phyloP scores from a whole-genome alignment of 768 basidiomycete genomes.

The Pleurotus salmoneostramineus region DNA sequence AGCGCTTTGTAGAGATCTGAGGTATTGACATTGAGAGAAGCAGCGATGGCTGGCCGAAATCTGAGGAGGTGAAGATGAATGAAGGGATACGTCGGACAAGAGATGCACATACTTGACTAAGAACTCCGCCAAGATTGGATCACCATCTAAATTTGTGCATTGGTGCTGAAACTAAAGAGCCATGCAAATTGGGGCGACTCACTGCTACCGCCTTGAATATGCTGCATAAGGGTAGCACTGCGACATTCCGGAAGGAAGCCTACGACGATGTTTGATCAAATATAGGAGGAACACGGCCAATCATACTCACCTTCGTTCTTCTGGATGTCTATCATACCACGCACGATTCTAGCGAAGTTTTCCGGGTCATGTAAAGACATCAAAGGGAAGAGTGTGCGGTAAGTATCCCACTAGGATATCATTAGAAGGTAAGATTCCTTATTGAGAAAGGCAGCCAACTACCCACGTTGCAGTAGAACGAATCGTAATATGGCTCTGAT shows the following conservation, averaged over 20 bases:
- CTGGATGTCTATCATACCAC: slow-evolving; percentile 66
- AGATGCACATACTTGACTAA: slow-evolving; percentile 47
- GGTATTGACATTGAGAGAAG: slow-evolving; percentile 40
- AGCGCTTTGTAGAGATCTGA: slow-evolving; percentile 52
- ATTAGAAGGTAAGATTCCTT: neutral
- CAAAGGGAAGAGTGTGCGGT: slow-evolving; percentile 55
- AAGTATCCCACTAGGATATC: slow-evolving; percentile 57
- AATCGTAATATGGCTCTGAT: slow-evolving; percentile 62
- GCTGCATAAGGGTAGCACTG: slow-evolving; percentile 47
- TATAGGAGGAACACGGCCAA: neutral
- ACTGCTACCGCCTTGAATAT: slow-evolving; percentile 62
- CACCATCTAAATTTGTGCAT: slow-evolving; percentile 38
- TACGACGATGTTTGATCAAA: slow-evolving; percentile 15
- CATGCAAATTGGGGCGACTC: slow-evolving; percentile 17
- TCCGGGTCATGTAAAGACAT: slow-evolving; percentile 62
- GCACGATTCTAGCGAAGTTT: slow-evolving; percentile 54
- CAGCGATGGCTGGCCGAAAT: slow-evolving; percentile 41
- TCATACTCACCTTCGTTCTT: slow-evolving; percentile 50
- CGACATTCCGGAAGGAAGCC: slow-evolving; percentile 69
- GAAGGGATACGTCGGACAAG: neutral
- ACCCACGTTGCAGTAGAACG: slow-evolving; percentile 62
- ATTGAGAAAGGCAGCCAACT: too few relatives aligned
- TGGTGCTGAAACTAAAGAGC: too few relatives aligned
- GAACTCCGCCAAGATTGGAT: slow-evolving; percentile 63
- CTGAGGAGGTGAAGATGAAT: slow-evolving; percentile 21